Base-by-base conservation (phyloP, 345 rosid species). In the Carallia brachiata region DNA sequence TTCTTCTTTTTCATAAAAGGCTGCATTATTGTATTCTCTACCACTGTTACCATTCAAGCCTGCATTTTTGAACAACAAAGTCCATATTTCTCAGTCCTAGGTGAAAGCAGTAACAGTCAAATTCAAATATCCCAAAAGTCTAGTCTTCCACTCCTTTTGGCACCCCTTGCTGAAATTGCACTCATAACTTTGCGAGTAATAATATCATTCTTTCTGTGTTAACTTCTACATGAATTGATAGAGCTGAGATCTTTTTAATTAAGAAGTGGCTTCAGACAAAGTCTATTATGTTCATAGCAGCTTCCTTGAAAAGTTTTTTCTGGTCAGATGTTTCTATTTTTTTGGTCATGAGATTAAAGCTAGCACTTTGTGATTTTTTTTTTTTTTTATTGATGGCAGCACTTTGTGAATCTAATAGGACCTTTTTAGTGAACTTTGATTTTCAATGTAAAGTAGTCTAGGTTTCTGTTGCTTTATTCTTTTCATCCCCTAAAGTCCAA, bases 41-140 rank as follows among this genome's bases (percentile, higher is more conserved):
- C 31, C 13, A n/a, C 9, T 37, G 44, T 37, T 40, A 8, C 47
- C 55, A 36, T 54, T 67, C 70, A 67, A 67, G 65, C 57, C 72
- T 47, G 28, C 65, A 32, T 57, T 19, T 39, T 8, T 39, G 13
- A 39, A 39, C 13, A 39, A 39, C 13, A 39, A 8, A 39, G 7
- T 1, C 47, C 47, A 39, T 39, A 39, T 6, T 9, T 39, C 13
- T 39, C 9, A 39, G 8, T 39, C 47, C 12, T 9, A 8, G 47
- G 8, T 39, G 47, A 9, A 39, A 39, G 9, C 47, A 39, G 47
- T 7, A 8, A 39, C 57, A 30, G 68, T 48, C 57, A 7, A 28
- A 64, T 15, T 30, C 19, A 19, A 17, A 48, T n/a, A 16, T 47
- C 30, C 57, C 68, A 9, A 2, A 64, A 1, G 19, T 37, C 62